Evolutionary conservation across 1,284 basidiomycete genomes (phyloP), one percentile per base, ranked within the genome.

Genomic region (Marasmius oreades): DNA sequence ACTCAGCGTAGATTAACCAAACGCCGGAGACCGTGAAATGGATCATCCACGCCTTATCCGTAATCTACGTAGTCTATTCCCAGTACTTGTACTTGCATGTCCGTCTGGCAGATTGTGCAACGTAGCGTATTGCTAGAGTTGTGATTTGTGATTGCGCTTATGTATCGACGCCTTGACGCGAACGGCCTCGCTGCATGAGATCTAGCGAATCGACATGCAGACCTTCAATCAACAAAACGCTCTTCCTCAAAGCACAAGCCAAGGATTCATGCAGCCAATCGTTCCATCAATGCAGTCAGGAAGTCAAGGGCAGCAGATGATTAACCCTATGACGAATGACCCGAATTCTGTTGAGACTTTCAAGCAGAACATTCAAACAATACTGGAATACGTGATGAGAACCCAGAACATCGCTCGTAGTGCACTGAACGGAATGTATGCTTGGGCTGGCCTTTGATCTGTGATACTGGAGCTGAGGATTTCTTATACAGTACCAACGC

Each of bases 321-420:
- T 20, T 8, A 42, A 42, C n/a, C 39, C 47, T 16, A 33, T 50
- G 16, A 31, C 47, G 28, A 55, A 66, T 18, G 83, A 84, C 58
- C 75, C 73, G 7, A 83, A 80, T 62, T 81, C 82, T 22, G 77
- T 79, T 1, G 77, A 78, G 37, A 61, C 74, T 12, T 84, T 86
- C 72, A 81, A 78, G 59, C 76, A 79, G 46, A 84, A 81, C 64
- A 70, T 84, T 6, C 73, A 75, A 51, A 52, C 77, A 20, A 71
- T 75, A 0, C 76, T 77, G 37, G 70, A 73, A 33, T 73, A 78
- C n/a, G 69, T 82, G 3, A 59, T 69, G 3, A 66, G 74, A 18
- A 66, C 84, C 2, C 79, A 79, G 57, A 66, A 63, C 7, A 64
- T 79, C 2, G 77, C 81, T 0, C 69, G 74, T 42, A 73, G 68